A percentile compares a stretch with the other conserved stretches of the same genome.
phyloP scores from a whole-genome alignment of 768 basidiomycete genomes.

The Hemileccinum rubropunctum region DNA sequence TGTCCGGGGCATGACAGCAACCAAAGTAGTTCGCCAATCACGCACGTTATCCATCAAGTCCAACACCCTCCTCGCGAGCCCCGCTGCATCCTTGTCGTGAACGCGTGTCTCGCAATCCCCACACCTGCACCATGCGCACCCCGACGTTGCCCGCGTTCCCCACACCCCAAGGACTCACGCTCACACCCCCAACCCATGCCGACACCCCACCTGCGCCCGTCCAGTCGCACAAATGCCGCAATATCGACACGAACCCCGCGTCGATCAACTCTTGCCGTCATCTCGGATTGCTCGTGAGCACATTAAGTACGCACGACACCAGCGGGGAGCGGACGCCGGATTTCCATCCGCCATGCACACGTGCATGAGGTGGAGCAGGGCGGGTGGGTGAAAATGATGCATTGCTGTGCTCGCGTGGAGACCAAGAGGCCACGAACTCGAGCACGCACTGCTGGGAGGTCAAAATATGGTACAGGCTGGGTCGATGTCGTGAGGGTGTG shows the following conservation, averaged over 20 bases:
- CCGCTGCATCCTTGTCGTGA: constrained; percentile 58
- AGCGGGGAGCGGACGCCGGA: constrained; percentile 56
- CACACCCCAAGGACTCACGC: constrained; percentile 31
- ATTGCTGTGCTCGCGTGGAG: constrained; percentile 44
- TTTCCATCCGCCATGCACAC: constrained; percentile 57
- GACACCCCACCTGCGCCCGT: constrained; percentile 16
- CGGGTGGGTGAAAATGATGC: constrained; percentile 48
- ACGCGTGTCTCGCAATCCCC: constrained; percentile 26
- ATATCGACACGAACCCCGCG: too few species aligned
- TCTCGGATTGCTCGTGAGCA: too few species aligned
- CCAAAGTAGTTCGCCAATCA: constrained; percentile 24
- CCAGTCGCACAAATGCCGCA: constrained; percentile 44
- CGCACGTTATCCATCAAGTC: constrained; percentile 39
- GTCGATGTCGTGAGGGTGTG: too few species aligned
- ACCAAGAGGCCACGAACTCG: too few species aligned
- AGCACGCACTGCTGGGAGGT: too few species aligned
- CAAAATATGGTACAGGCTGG: too few species aligned
- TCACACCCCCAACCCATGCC: constrained; percentile 13
- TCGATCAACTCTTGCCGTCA: too few species aligned
- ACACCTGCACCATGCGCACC: too few species aligned
- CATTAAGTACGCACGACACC: too few species aligned
- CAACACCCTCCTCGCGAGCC: constrained; percentile 53
- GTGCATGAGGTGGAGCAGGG: constrained; percentile 54
- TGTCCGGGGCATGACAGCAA: too few species aligned
- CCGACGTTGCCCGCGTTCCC: background rate